Evolutionary conservation across 306 rosid species (phyloP).

Genomic region (Vicia faba): DNA sequence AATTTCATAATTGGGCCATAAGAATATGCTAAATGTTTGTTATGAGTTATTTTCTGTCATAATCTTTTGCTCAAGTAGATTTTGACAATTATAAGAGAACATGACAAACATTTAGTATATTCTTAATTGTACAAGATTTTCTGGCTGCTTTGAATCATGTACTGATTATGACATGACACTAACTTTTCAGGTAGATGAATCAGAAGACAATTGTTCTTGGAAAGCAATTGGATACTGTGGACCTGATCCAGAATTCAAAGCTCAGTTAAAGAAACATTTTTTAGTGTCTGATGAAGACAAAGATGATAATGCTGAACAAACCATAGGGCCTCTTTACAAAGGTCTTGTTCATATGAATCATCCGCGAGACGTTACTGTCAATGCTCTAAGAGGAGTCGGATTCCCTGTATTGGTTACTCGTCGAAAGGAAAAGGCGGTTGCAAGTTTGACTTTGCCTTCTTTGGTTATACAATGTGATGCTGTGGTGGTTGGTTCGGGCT

Average conservation of each 20-base stretch:
- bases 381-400: slow-evolving; percentile 48
- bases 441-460: slow-evolving; percentile 49
- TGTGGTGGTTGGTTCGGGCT: slow-evolving; percentile 80
- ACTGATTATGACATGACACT: slow-evolving; percentile 6
- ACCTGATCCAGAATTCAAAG: slow-evolving; percentile 64
- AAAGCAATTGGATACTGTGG: slow-evolving; percentile 75
- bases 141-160: slow-evolving; percentile 24
- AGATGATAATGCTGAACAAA: slow-evolving; percentile 37
- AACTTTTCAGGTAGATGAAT: slow-evolving; percentile 60
- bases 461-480: slow-evolving; percentile 68
- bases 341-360: slow-evolving; percentile 54
- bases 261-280: slow-evolving; percentile 42
- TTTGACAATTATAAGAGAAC: background rate
- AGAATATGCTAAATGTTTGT: no score
- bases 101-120: background rate
- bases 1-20: no score
- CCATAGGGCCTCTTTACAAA: slow-evolving; percentile 66
- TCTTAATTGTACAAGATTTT: background rate
- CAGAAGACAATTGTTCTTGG: slow-evolving; percentile 64
- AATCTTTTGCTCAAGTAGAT: no score
- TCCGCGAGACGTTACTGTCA: slow-evolving; percentile 46
- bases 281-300: slow-evolving; percentile 30
- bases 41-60: no score
- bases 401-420: slow-evolving; percentile 47
- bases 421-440: slow-evolving; percentile 21